Evolutionary conservation across 202 grass and related monocot species (phyloP).

Genomic region (Saccharum hybrid): DNA sequence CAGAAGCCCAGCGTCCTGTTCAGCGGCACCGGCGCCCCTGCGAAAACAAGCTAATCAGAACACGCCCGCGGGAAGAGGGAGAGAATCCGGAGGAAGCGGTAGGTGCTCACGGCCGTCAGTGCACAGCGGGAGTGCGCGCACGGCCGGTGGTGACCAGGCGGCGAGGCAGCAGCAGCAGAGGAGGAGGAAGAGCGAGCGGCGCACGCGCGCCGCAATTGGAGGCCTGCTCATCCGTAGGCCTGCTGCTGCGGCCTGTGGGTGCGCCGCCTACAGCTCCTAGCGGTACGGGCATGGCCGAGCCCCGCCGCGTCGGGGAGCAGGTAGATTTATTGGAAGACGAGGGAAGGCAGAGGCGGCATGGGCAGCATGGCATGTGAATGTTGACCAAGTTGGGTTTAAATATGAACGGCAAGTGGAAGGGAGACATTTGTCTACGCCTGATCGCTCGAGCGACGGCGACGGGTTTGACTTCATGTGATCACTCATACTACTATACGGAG

Average conservation of each 20-base stretch:
- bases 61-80: neutral
- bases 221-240: slow-evolving; percentile 7
- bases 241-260: neutral
- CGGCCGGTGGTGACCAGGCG: slow-evolving; percentile 25
- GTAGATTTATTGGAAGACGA: slow-evolving; percentile 24
- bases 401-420: neutral
- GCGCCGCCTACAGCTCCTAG: neutral
- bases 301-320: slow-evolving; percentile 13
- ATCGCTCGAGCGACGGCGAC: too few relatives aligned
- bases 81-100: neutral
- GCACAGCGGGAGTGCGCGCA: slow-evolving; percentile 61
- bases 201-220: neutral
- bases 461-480: neutral
- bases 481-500: too few relatives aligned
- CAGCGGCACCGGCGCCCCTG: slow-evolving; percentile 65
- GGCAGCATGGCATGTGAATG: slow-evolving; percentile 27
- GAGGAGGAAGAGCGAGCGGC: neutral
- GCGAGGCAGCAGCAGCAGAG: neutral
- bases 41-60: neutral
- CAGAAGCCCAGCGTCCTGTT: slow-evolving; percentile 30
- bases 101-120: slow-evolving; percentile 60
- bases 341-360: neutral
- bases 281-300: neutral
- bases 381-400: slow-evolving; percentile 41
- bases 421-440: neutral